Base-by-base conservation (phyloP, 768 basidiomycete genomes). In the Tricholoma sp. region DNA sequence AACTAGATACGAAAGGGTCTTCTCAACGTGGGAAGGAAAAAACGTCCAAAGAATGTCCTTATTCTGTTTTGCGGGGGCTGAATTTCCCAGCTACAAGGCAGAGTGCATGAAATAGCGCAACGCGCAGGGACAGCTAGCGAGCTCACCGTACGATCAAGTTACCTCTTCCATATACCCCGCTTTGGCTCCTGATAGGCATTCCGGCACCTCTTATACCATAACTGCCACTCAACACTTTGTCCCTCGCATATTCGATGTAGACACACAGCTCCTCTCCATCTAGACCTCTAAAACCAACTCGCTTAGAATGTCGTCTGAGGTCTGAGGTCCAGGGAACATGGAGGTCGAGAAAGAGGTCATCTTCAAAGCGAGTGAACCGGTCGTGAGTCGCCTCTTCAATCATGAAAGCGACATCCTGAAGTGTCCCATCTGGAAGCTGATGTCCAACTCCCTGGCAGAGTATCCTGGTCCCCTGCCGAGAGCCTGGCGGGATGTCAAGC, bases 401-500 rank as follows among this genome's bases (percentile, higher is more conserved):
- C 50, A 88, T 68, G 61, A 89, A 89, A 17, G 83, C 80, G 52
- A 89, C 77, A 54, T 88, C 85, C 61, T 89, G 86, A 52, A 79
- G 78, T 10, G 72, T 68, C 11, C 81, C 80, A 55, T 79, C 76
- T 58, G 74, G 72, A 55, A 79, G 73, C 61, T 89, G 84, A 69
- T 88, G 84, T n/a, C 87, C 87, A 7, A 81, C 79, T n/a, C 78
- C 75, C 36, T 80, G 77, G 57, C 84, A 86, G 37, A 81, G 65
- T 33, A 89, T 81, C 57, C 77, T 76, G 18, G 84, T 84, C 7
- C 85, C 85, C 28, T 72, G 70, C 51, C 78, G 80, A 68, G 82
- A 86, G 6, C 86, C 85, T 17, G 83, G 75, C 57, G 83, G 80
- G 42, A 89, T 74, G 50, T 80, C 76, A 55, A 89, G 69, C 51